These are phyloP conservation scores for Paramecium tetraurelia DNA, from an alignment of 73 alveolate species.

Conservation along the genomic window DNA sequence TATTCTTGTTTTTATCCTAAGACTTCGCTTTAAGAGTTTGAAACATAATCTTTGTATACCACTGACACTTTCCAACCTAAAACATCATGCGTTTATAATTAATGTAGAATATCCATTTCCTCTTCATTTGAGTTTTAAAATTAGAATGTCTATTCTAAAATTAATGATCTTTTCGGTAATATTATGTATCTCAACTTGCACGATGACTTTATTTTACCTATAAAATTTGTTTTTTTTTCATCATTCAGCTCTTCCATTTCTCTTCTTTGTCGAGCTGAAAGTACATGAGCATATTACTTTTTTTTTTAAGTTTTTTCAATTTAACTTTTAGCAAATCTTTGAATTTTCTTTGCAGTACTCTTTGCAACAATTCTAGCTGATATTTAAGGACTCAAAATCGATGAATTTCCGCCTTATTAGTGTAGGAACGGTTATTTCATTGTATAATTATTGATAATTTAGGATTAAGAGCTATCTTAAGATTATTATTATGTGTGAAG, in stretches of 20 bases:
- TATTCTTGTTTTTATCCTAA: neutral
- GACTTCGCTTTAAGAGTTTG: neutral
- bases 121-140: neutral
- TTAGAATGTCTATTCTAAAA: neutral
- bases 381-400: neutral
- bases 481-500: neutral
- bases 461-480: neutral
- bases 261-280: neutral
- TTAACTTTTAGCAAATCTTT: neutral
- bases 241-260: neutral
- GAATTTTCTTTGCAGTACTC: neutral
- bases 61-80: neutral
- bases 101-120: neutral
- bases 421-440: neutral
- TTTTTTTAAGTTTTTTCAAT: neutral
- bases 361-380: neutral
- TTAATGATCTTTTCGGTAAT: neutral
- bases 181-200: neutral
- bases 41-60: neutral
- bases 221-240: neutral
- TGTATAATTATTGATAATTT: neutral
- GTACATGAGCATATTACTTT: neutral
- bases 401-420: neutral
- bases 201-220: neutral
- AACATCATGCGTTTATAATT: neutral